Base-by-base conservation (phyloP, 768 basidiomycete species). In the Termitomyces sp. region DNA sequence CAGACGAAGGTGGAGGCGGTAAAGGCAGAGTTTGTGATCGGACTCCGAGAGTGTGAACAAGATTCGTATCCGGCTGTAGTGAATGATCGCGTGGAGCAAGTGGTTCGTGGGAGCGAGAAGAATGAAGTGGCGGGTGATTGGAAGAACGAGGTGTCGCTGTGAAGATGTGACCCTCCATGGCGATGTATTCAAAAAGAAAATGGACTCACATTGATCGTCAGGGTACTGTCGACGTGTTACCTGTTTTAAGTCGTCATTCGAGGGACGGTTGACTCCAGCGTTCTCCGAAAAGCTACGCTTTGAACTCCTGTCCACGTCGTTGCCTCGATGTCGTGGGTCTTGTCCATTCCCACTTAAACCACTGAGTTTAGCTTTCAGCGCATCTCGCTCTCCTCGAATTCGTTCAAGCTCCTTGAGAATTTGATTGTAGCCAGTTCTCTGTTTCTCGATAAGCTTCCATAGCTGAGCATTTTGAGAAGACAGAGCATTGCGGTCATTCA, bases 361-460 rank as follows among this genome's bases (percentile, higher is more conserved):
- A 30, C 64, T 58, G 8, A 79, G 67, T 65, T 83, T 84, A 47
- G 71, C 69, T 69, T 78, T 88, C 76, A 79, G 89, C 9, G 78
- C 69, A 67, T 95, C 93, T 18, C 94, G 82, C 69, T 96, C 94
- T 12, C 76, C 76, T 15, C 94, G 80, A 53, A 96, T 82, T 56
- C 94, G 84, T 64, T 95, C 93, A 46, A 93, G 79, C 65, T 96
- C 93, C 73, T 91, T 91, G 70, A 89, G 76, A 57, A 92, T 83
- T 58, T 89, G 85, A 60, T 82, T 84, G 68, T 91, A 91, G n/a
- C 86, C 90, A 22, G 83, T 72, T 57, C 92, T 83, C 71, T 95
- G 92, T 70, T 94, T 95, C 79, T 95, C 93, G 68, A 96, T 88
- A 62, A 95, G 81, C 72, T 95, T 95, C 95, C 95, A 96, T 22